phyloP scores from a whole-genome alignment of 441 rosid genomes.

The Bocquillonia castaneifolia region DNA sequence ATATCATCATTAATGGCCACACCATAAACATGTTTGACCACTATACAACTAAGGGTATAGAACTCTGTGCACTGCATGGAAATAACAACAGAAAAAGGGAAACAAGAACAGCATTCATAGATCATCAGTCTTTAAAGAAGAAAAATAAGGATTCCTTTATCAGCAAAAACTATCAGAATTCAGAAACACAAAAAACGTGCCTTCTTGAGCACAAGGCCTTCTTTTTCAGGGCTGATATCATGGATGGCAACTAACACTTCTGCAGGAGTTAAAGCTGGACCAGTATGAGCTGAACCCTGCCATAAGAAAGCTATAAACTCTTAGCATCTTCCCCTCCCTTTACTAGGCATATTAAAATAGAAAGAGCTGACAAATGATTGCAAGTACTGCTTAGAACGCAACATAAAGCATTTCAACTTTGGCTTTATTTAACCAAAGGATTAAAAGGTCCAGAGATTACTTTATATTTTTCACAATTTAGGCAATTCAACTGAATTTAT shows the following conservation, averaged over 20 bases:
- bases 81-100: neutral
- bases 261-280: slow-evolving; percentile 98
- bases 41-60: neutral
- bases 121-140: neutral
- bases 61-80: neutral
- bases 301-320: slow-evolving; percentile 23
- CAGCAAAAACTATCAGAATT: slow-evolving; percentile 22
- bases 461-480: neutral
- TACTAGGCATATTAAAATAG: neutral
- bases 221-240: slow-evolving; percentile 84
- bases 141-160: slow-evolving; percentile 15
- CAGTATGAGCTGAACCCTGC: slow-evolving; percentile 99
- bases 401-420: neutral
- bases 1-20: neutral
- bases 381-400: neutral
- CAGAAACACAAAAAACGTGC: slow-evolving; percentile 33
- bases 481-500: neutral
- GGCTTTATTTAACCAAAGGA: neutral
- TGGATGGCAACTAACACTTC: slow-evolving; percentile 98
- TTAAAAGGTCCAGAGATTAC: neutral
- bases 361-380: neutral
- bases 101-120: neutral
- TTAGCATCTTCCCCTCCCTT: neutral
- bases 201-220: slow-evolving; percentile 81
- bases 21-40: neutral